phyloP scores from a whole-genome alignment of 2,329 filamentous ascomycete genomes.

The Pestalotiopsis sp. region DNA sequence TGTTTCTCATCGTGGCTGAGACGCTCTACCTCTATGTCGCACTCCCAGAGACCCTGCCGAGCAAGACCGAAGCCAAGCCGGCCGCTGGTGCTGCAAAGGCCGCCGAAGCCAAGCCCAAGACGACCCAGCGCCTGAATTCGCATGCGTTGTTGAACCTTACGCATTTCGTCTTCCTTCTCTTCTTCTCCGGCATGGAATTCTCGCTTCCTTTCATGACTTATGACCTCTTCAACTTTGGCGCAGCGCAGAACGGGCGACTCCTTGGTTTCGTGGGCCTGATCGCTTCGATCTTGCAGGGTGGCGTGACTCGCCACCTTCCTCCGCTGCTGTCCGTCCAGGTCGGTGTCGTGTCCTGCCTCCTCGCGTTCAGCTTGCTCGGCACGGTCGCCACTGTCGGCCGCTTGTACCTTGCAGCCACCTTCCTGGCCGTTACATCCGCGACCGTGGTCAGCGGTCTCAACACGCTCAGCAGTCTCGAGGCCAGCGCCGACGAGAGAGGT shows the following conservation, averaged over 20 bases:
- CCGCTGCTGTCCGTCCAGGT: constrained; percentile 79
- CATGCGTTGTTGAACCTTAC: constrained; percentile 80
- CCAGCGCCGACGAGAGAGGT: constrained; percentile 76
- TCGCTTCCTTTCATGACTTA: constrained; percentile 97
- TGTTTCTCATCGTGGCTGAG: constrained; percentile 83
- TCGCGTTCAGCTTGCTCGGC: constrained; percentile 80
- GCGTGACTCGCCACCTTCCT: constrained; percentile 83
- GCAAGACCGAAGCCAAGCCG: constrained; percentile 29
- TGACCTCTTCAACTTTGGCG: constrained; percentile 83
- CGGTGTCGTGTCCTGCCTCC: constrained; percentile 76
- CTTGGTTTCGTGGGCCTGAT: constrained; percentile 91
- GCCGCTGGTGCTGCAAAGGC: constrained; percentile 23
- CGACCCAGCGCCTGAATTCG: constrained; percentile 72
- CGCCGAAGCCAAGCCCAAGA: constrained; percentile 21
- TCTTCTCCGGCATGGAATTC: constrained; percentile 98
- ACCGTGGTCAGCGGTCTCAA: constrained; percentile 95
- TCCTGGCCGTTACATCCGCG: constrained; percentile 86
- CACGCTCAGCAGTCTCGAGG: constrained; percentile 89
- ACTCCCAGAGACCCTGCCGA: constrained; percentile 85
- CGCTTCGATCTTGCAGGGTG: constrained; percentile 89
- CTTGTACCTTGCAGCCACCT: constrained; percentile 80
- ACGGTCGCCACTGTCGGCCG: constrained; percentile 67
- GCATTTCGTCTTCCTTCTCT: constrained; percentile 90
- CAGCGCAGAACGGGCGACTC: constrained; percentile 79
- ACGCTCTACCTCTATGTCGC: constrained; percentile 83